These are phyloP conservation scores for Syzygium aqueum DNA, from an alignment of 345 rosid genomes.

Conservation along the genomic window DNA sequence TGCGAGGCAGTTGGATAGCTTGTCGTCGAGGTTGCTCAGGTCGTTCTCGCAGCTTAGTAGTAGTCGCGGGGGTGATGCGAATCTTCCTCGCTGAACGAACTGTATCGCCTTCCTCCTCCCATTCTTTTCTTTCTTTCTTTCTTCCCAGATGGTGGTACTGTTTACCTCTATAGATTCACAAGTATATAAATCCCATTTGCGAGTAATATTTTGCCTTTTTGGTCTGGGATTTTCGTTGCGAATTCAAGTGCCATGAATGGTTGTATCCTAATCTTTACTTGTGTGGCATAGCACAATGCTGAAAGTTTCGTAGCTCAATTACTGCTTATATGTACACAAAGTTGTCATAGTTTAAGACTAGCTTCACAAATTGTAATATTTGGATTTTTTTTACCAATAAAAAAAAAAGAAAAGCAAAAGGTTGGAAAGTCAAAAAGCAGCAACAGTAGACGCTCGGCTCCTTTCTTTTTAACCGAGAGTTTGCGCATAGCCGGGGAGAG, in stretches of 20 bases:
- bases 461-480: too few relatives aligned
- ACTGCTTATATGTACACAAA: background rate
- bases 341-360: too few relatives aligned
- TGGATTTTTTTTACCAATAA: too few relatives aligned
- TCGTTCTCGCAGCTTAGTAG: constrained; percentile 19
- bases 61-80: background rate
- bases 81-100: constrained; percentile 1
- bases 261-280: background rate
- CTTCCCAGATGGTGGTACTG: background rate
- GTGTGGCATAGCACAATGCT: background rate
- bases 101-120: background rate
- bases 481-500: too few relatives aligned
- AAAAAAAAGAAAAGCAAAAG: too few relatives aligned
- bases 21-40: constrained; percentile 20
- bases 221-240: background rate
- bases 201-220: background rate
- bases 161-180: background rate
- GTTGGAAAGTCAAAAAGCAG: too few relatives aligned
- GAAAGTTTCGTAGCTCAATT: background rate
- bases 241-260: background rate
- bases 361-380: too few relatives aligned
- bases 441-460: too few relatives aligned
- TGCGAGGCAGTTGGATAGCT: constrained; percentile 15
- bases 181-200: background rate
- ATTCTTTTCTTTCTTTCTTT: background rate